Conservation (phyloP, 2,329 filamentous ascomycete species). For the Claviceps paspali region DNA sequence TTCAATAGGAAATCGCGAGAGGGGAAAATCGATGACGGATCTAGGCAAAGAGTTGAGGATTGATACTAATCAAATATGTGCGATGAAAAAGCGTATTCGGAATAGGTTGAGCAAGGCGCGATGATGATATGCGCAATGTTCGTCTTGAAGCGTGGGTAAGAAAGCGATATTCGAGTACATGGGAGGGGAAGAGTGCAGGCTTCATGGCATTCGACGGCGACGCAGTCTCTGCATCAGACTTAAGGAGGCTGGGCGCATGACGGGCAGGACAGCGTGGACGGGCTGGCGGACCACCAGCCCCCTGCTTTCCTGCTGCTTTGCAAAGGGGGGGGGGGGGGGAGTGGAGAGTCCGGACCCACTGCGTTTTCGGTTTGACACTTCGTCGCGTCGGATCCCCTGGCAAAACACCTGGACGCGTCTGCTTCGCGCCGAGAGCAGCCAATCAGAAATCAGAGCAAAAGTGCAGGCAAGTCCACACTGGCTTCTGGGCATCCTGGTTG, state of each 20-base stretch:
- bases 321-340: too few species aligned
- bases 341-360: too few species aligned
- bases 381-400: background rate
- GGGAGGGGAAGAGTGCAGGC: slow-evolving; percentile 8
- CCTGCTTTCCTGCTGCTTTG: background rate
- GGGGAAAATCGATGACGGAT: background rate
- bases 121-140: slow-evolving; percentile 1
- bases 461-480: background rate
- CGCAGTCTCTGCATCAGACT: slow-evolving; percentile 1
- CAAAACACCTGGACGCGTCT: slow-evolving; percentile 1
- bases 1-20: background rate
- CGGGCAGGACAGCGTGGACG: slow-evolving; percentile 6
- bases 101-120: slow-evolving; percentile 1
- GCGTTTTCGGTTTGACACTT: background rate
- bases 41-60: background rate
- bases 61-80: slow-evolving; percentile 4
- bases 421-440: background rate
- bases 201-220: slow-evolving; percentile 9
- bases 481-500: background rate
- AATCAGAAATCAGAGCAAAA: background rate
- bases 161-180: slow-evolving; percentile 4
- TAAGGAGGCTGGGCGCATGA: slow-evolving; percentile 10
- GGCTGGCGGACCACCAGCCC: slow-evolving; percentile 10
- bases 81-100: background rate
- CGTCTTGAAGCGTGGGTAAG: slow-evolving; percentile 1